phyloP scores from a whole-genome alignment of 805 yeast genomes.

The Tetrapisispora namnaoensis region DNA sequence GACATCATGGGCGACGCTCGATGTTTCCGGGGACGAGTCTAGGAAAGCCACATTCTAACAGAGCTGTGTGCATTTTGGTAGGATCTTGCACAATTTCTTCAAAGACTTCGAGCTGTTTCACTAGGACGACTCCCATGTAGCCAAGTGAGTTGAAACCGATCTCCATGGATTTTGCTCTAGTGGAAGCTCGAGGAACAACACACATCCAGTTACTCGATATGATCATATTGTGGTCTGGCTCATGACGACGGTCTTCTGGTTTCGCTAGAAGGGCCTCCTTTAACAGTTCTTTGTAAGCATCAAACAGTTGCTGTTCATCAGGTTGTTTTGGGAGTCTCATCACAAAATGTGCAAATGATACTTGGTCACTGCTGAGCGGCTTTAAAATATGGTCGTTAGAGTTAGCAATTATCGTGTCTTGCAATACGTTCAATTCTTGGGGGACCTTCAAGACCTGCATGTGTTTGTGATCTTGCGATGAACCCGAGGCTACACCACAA shows the following conservation, averaged over 20 bases:
- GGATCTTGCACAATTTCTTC: constrained; percentile 40
- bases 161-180: constrained; percentile 38
- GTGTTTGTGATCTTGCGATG: constrained; percentile 92
- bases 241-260: constrained; percentile 12
- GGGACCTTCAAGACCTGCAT: constrained; percentile 77
- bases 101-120: constrained; percentile 52
- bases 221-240: constrained; percentile 66
- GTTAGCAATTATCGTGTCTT: constrained; percentile 44
- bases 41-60: constrained; percentile 59
- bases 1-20: no score
- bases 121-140: constrained; percentile 64
- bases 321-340: constrained; percentile 47
- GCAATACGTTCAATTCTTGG: constrained; percentile 44
- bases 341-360: constrained; percentile 76
- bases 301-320: constrained; percentile 15
- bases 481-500: constrained; percentile 82
- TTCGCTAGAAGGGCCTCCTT: constrained; percentile 56
- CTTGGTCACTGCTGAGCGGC: constrained; percentile 50
- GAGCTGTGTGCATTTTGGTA: constrained; percentile 37
- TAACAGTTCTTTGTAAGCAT: constrained; percentile 35
- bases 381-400: constrained; percentile 42
- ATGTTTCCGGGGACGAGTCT: no score
- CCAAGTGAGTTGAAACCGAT: constrained; percentile 73
- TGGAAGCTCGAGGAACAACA: constrained; percentile 69
- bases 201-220: constrained; percentile 79